phyloP scores from a whole-genome alignment of 306 rosid species.

The Pyrus bretschneideri region DNA sequence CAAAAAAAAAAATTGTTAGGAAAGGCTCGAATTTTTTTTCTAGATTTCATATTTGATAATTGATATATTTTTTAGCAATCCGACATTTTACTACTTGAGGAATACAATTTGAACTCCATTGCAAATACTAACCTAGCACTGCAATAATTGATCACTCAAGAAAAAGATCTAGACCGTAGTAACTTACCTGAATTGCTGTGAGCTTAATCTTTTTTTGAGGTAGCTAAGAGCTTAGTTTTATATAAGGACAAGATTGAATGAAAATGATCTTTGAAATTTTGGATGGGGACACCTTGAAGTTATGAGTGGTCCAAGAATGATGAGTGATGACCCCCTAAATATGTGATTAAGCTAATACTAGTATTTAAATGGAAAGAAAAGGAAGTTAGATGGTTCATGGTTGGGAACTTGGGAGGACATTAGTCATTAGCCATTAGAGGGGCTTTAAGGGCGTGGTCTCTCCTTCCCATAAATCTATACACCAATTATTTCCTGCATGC shows the following conservation, averaged over 20 bases:
- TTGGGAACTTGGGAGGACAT: background rate
- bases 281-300: background rate
- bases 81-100: too few species aligned
- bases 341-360: background rate
- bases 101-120: too few species aligned
- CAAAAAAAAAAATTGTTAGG: too few species aligned
- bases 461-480: conserved; percentile 14
- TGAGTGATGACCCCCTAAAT: background rate
- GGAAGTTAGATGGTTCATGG: background rate
- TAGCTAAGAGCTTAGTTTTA: background rate
- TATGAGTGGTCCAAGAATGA: conserved; percentile 12
- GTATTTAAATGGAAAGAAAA: background rate
- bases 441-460: conserved; percentile 31
- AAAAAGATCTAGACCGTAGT: background rate
- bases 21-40: too few species aligned
- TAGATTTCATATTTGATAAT: background rate
- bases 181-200: background rate
- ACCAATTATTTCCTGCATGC: background rate
- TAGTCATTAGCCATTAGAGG: background rate
- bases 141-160: background rate
- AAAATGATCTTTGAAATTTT: background rate
- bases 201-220: background rate
- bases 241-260: background rate
- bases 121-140: too few species aligned
- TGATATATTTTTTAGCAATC: too few species aligned